These are phyloP conservation scores for Yarrowia galli DNA, from an alignment of 1,139 yeast genomes.

Conservation along the genomic window DNA sequence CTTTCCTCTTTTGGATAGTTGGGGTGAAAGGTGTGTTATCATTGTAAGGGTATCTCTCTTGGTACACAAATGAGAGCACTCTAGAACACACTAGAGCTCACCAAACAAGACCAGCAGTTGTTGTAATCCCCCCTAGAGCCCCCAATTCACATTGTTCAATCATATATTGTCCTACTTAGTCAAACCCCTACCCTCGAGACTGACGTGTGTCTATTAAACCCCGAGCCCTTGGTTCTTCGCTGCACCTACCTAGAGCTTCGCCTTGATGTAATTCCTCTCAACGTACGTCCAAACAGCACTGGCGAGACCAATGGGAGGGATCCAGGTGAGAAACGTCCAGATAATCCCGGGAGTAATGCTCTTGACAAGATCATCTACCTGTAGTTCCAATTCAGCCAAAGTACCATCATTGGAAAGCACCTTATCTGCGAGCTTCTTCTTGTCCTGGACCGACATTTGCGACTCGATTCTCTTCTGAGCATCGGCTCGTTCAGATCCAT, in stretches of 20 bases:
- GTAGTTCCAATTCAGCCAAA: conserved; percentile 57
- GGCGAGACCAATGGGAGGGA: conserved; percentile 67
- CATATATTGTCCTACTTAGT: no score
- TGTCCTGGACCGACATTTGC: conserved; percentile 73
- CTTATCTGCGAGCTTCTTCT: conserved; percentile 67
- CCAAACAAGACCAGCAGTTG: no score
- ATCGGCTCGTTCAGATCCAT: conserved; percentile 65
- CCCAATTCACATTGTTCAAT: no score
- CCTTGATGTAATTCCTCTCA: conserved; percentile 31
- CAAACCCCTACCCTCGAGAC: no score
- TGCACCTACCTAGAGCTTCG: conserved; percentile 29
- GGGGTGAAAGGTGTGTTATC: no score
- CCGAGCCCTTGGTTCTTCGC: no score
- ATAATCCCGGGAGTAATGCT: conserved; percentile 58
- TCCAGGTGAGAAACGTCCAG: conserved; percentile 54
- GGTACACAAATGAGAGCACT: no score
- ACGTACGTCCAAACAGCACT: conserved; percentile 56
- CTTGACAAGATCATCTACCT: conserved; percentile 58
- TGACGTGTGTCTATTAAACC: background rate
- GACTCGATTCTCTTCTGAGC: conserved; percentile 74
- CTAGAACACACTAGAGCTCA: no score
- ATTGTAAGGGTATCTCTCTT: no score
- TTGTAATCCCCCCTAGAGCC: no score
- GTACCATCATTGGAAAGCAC: conserved; percentile 70
- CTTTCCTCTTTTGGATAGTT: no score